phyloP scores from a whole-genome alignment of 306 rosid species.

The Senna tora region DNA sequence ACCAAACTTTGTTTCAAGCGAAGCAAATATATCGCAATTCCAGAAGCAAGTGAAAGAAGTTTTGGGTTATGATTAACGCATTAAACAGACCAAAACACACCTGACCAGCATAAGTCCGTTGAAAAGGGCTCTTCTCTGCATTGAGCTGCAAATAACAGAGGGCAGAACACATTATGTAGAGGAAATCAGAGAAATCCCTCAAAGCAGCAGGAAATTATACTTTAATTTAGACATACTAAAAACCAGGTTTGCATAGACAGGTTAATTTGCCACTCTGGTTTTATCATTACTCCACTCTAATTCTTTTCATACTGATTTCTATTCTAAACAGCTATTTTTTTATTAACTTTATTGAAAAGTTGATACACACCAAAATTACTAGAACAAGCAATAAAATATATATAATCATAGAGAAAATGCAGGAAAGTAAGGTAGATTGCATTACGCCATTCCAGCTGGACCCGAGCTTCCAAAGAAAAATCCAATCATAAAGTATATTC shows the following conservation, averaged over 20 bases:
- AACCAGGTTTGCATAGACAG: not conserved
- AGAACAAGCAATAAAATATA: not conserved
- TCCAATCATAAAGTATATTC: not conserved
- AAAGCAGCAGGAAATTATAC: slow-evolving; percentile 19
- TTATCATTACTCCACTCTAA: not conserved
- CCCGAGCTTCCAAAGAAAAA: not conserved
- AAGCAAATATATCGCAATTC: not conserved
- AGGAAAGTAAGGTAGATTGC: slow-evolving; percentile 13
- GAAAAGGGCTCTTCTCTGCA: slow-evolving; percentile 96
- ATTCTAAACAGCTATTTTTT: slow-evolving; percentile 2
- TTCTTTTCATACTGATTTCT: not conserved
- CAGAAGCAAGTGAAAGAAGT: slow-evolving; percentile 27
- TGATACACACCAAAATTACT: not conserved
- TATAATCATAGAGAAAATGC: not conserved
- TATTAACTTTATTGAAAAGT: slow-evolving; percentile 7
- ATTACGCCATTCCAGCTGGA: not conserved
- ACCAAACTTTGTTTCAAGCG: not conserved
- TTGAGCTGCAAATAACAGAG: slow-evolving; percentile 74
- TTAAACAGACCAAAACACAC: slow-evolving; percentile 45
- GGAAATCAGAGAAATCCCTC: slow-evolving; percentile 18
- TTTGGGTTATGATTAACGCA: not conserved
- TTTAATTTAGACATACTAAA: no score
- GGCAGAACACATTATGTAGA: slow-evolving; percentile 29
- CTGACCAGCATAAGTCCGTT: slow-evolving; percentile 97
- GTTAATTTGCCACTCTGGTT: not conserved